Percentiles rank a stretch among this genome's conserved stretches.
phyloP scores from a whole-genome alignment of 371 early-diverging fungal species.

The Racocetra persica region DNA sequence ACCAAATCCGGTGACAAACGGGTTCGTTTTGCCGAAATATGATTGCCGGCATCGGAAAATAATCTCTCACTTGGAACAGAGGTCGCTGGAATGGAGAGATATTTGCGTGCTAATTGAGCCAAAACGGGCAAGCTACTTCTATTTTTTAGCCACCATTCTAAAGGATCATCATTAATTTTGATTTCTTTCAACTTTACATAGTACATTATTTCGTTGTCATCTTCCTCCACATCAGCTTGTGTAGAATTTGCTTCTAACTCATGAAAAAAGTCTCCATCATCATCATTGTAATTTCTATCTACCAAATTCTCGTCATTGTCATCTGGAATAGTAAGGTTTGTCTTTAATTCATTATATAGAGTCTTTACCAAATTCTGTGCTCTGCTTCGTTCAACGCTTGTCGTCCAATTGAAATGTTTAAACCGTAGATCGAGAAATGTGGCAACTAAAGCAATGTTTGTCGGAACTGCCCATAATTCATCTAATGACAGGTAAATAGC shows the following conservation, averaged over 20 bases:
- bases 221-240: too few species aligned
- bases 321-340: too few species aligned
- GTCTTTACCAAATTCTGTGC: too few species aligned
- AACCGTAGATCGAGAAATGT: neutral
- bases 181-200: too few species aligned
- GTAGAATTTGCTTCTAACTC: too few species aligned
- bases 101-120: neutral
- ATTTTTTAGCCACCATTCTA: neutral
- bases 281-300: too few species aligned
- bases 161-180: neutral
- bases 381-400: too few species aligned
- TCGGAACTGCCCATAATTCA: neutral
- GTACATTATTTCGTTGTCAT: too few species aligned
- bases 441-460: neutral
- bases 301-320: too few species aligned
- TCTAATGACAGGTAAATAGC: neutral
- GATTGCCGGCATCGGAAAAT: neutral
- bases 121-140: neutral
- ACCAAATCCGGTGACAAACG: neutral
- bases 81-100: neutral
- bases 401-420: too few species aligned
- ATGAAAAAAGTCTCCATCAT: too few species aligned
- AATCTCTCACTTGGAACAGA: neutral
- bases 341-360: too few species aligned
- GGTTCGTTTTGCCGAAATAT: constrained; percentile 8